phyloP scores from a whole-genome alignment of 2,329 filamentous ascomycete species.

The Helotiales sp. region DNA sequence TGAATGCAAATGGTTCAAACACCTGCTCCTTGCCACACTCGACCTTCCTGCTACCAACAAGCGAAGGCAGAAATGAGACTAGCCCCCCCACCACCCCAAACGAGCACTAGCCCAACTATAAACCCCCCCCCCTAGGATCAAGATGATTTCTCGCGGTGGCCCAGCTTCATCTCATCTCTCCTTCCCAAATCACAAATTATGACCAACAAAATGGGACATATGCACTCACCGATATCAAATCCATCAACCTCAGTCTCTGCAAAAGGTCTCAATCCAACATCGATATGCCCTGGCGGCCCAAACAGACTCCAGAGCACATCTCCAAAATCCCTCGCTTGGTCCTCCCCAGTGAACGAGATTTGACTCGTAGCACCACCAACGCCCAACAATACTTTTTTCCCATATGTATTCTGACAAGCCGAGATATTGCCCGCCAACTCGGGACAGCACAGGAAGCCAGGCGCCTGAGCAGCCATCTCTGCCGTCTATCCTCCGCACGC shows the following conservation, averaged over 20 bases:
- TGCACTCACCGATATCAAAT: slow-evolving; percentile 44
- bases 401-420: slow-evolving; percentile 45
- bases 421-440: slow-evolving; percentile 40
- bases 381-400: slow-evolving; percentile 49
- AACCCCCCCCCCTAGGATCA: background rate
- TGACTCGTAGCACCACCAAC: slow-evolving; percentile 42
- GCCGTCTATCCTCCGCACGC: slow-evolving; percentile 44
- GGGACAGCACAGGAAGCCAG: slow-evolving; percentile 47
- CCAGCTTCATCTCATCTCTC: background rate
- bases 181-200: background rate
- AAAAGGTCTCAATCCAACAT: slow-evolving; percentile 42
- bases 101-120: background rate
- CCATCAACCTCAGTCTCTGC: slow-evolving; percentile 44
- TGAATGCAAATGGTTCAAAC: too few relatives aligned
- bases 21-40: too few relatives aligned
- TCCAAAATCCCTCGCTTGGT: slow-evolving; percentile 42
- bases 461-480: slow-evolving; percentile 43
- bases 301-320: slow-evolving; percentile 46
- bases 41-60: background rate
- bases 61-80: background rate
- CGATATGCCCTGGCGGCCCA: slow-evolving; percentile 38
- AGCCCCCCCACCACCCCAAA: too few relatives aligned
- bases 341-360: slow-evolving; percentile 39
- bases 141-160: background rate
- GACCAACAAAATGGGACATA: background rate